Evolutionary conservation across 352 stramenopile species (phyloP).

Genomic region (Phytophthora brassicae): DNA sequence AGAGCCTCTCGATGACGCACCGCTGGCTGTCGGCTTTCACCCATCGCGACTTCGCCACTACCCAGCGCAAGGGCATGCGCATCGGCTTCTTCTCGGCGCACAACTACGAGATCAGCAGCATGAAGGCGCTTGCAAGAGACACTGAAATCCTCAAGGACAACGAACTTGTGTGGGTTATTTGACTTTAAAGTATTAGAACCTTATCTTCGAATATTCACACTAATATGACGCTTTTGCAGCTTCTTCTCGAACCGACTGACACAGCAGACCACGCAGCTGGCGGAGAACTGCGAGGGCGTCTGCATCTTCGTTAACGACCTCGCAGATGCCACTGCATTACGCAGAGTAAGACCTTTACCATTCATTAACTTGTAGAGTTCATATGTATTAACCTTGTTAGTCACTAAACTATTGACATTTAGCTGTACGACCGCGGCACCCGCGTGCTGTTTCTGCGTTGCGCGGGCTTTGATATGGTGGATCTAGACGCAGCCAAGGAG

Average conservation of each 20-base stretch:
- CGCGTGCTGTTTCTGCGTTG: conserved; percentile 70
- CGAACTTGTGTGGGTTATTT: conserved; percentile 49
- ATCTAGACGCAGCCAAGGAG: conserved; percentile 15
- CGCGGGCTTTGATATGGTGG: conserved; percentile 70
- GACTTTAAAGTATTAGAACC: no score
- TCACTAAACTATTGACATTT: background rate
- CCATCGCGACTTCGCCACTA: conserved; percentile 14
- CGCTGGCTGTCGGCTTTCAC: conserved; percentile 16
- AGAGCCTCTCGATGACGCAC: conserved; percentile 3
- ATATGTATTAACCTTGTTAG: background rate
- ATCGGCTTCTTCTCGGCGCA: conserved; percentile 76
- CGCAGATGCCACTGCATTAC: conserved; percentile 52
- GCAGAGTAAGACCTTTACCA: conserved; percentile 46
- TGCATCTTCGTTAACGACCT: conserved; percentile 87
- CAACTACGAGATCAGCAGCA: conserved; percentile 60
- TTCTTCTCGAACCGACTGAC: conserved; percentile 66
- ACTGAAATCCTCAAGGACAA: conserved; percentile 43
- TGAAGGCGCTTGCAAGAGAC: conserved; percentile 39
- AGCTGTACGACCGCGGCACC: conserved; percentile 50
- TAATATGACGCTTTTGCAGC: no score
- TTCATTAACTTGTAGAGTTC: no score
- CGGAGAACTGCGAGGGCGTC: conserved; percentile 54
- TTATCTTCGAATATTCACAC: no score
- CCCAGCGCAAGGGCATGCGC: conserved; percentile 43
- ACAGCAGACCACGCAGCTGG: conserved; percentile 50